Evolutionary conservation across 2,329 filamentous ascomycete genomes (phyloP).

Genomic region (Beauveria pseudobassiana): DNA sequence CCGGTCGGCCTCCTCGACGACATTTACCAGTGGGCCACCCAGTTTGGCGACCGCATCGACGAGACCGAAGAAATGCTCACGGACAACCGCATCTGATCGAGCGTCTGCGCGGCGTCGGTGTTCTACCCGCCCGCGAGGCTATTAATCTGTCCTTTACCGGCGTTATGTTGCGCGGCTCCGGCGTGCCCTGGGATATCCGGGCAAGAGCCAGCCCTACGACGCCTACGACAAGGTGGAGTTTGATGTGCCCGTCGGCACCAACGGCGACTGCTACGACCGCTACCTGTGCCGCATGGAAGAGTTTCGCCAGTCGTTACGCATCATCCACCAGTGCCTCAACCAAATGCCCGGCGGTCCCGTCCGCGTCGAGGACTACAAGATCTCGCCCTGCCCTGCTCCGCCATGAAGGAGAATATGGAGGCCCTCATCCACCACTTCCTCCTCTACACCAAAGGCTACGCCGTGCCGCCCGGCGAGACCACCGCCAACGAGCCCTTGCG

Average conservation of each 20-base stretch:
- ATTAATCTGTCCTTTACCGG: constrained; percentile 94
- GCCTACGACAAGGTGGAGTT: constrained; percentile 98
- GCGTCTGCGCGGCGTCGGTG: constrained; percentile 82
- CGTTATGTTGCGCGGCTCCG: constrained; percentile 95
- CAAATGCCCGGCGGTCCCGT: constrained; percentile 95
- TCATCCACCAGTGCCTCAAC: constrained; percentile 98
- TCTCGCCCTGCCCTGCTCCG: constrained; percentile 91
- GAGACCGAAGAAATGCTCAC: constrained; percentile 98
- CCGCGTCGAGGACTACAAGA: constrained; percentile 97
- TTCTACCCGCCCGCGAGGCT: constrained; percentile 87
- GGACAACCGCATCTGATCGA: constrained; percentile 98
- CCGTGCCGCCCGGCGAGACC: constrained; percentile 96
- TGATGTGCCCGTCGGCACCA: constrained; percentile 90
- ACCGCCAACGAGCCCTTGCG: too few species aligned
- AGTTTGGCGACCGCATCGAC: constrained; percentile 96
- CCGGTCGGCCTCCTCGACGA: constrained; percentile 92
- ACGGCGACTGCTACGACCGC: constrained; percentile 98
- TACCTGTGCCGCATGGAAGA: constrained; percentile 99
- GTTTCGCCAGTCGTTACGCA: constrained; percentile 95
- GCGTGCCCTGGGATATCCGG: constrained; percentile 92
- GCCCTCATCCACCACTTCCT: constrained; percentile 98
- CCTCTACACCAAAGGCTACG: constrained; percentile 96
- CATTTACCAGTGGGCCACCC: constrained; percentile 99
- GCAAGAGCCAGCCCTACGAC: constrained; percentile 95
- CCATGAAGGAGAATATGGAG: constrained; percentile 99